Evolutionary conservation across 208 protist genomes (phyloP).

Genomic region (Naegleria lovaniensis): DNA sequence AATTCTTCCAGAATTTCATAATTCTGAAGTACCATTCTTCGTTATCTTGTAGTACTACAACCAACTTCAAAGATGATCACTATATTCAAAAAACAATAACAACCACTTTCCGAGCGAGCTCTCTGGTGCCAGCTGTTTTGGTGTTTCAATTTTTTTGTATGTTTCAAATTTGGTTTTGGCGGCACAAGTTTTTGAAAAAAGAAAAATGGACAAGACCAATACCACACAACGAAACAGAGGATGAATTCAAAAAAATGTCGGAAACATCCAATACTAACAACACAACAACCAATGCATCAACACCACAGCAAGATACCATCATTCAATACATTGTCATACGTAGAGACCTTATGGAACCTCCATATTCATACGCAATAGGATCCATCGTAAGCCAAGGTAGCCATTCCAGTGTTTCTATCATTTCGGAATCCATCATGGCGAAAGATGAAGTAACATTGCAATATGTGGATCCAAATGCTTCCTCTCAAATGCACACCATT

Average conservation of each 20-base stretch:
- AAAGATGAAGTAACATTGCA: not conserved
- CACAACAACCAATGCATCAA: not conserved
- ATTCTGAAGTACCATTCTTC: not conserved
- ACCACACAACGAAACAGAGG: too few species aligned
- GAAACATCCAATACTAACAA: not conserved
- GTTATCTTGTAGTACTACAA: too few species aligned
- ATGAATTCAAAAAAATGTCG: not conserved
- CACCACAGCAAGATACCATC: not conserved
- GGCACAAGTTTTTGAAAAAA: too few species aligned
- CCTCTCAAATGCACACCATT: not conserved
- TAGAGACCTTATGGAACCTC: not conserved
- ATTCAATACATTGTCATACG: not conserved
- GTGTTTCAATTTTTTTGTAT: too few species aligned
- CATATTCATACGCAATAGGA: not conserved
- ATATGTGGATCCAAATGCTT: not conserved
- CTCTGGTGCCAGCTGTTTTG: too few species aligned
- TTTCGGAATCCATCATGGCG: not conserved
- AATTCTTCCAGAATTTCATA: constrained; percentile 14
- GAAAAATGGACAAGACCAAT: too few species aligned
- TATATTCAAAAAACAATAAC: too few species aligned
- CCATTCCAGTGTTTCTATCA: not conserved
- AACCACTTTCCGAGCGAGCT: too few species aligned
- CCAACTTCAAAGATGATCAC: too few species aligned
- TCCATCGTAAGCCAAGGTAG: not conserved
- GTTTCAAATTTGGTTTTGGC: too few species aligned